Evolutionary conservation across 2,329 filamentous ascomycete species (phyloP).

Genomic region (Colletotrichum tanaceti): DNA sequence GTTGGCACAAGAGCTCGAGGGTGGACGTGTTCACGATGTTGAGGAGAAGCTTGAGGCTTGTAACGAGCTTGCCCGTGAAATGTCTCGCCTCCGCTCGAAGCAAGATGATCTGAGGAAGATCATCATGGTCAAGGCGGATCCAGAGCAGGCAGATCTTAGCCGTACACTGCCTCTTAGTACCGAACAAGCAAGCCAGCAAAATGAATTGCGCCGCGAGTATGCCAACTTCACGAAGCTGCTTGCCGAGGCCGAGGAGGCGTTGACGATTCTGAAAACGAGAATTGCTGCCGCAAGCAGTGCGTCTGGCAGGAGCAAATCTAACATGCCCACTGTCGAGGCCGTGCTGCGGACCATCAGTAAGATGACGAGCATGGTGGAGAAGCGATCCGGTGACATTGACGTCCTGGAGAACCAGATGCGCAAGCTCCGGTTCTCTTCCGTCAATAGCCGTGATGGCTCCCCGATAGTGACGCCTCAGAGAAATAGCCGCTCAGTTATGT

Average conservation of each 20-base stretch:
- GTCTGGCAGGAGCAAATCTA: conserved; percentile 57
- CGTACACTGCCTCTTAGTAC: conserved; percentile 81
- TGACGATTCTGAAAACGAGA: conserved; percentile 82
- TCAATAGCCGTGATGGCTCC: conserved; percentile 56
- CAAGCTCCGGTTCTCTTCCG: conserved; percentile 69
- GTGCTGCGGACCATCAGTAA: conserved; percentile 91
- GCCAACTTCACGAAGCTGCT: conserved; percentile 79
- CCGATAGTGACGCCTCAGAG: conserved; percentile 55
- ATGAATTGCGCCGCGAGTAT: conserved; percentile 82
- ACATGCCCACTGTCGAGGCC: conserved; percentile 87
- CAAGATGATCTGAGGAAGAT: conserved; percentile 82
- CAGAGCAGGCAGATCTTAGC: conserved; percentile 72
- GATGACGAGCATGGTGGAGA: conserved; percentile 93
- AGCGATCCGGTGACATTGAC: conserved; percentile 90
- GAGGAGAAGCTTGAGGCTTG: conserved; percentile 76
- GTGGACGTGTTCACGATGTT: conserved; percentile 75
- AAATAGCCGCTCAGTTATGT: conserved; percentile 49
- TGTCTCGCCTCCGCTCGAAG: conserved; percentile 77
- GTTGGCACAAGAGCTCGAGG: conserved; percentile 72
- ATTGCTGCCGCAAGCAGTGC: conserved; percentile 70
- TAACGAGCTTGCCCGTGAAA: conserved; percentile 75
- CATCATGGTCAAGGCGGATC: conserved; percentile 76
- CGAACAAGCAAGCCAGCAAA: conserved; percentile 86
- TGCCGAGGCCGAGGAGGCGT: conserved; percentile 80
- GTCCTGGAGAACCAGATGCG: conserved; percentile 89